Evolutionary conservation across 805 yeast species (phyloP).

Genomic region (Tetrapisispora phaffii): DNA sequence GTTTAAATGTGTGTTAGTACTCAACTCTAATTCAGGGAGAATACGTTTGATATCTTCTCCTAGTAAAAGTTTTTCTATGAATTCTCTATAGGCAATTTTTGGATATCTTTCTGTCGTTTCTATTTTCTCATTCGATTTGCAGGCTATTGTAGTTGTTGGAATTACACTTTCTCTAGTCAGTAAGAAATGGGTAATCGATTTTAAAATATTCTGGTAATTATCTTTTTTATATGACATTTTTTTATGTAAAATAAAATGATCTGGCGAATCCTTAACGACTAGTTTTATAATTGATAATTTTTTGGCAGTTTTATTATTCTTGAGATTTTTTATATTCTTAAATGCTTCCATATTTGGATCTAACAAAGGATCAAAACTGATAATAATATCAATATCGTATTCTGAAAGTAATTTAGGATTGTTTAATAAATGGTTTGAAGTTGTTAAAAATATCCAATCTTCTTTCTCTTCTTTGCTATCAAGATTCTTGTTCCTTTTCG

Average conservation of each 20-base stretch:
- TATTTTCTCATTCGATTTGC: neutral
- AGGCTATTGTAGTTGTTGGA: neutral
- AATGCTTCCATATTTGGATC: conserved; percentile 28
- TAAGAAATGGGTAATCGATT: conserved; percentile 24
- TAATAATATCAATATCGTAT: conserved; percentile 34
- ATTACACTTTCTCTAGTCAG: conserved; percentile 9
- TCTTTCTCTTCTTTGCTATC: conserved; percentile 8
- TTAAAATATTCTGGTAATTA: conserved; percentile 17
- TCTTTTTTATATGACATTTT: conserved; percentile 5
- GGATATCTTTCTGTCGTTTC: neutral
- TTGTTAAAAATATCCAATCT: conserved; percentile 35
- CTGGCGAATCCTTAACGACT: conserved; percentile 36
- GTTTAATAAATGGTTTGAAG: conserved; percentile 36
- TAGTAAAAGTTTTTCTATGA: neutral
- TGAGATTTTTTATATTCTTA: conserved; percentile 13
- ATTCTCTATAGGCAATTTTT: neutral
- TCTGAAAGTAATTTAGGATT: conserved; percentile 26
- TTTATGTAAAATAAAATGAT: conserved; percentile 30
- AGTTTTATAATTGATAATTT: conserved; percentile 39
- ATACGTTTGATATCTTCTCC: neutral
- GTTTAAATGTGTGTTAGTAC: neutral
- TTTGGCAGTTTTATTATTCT: neutral
- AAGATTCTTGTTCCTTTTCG: conserved; percentile 7
- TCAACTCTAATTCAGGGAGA: neutral
- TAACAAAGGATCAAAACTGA: conserved; percentile 40